phyloP scores from a whole-genome alignment of 2,329 filamentous ascomycete genomes.

The Xylaria sp. region DNA sequence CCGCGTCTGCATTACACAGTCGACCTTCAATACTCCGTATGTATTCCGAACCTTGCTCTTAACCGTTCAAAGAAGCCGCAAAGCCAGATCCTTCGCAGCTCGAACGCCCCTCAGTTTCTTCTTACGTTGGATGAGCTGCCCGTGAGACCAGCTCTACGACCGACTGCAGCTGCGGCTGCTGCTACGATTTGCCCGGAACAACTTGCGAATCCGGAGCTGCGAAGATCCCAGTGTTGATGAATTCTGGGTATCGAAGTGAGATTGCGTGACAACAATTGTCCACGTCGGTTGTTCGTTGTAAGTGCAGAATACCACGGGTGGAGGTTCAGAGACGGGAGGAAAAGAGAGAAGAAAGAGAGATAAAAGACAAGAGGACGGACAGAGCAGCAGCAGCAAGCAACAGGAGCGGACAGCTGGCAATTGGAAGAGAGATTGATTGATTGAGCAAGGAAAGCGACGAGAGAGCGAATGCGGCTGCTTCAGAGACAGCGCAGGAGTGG shows the following conservation, averaged over 20 bases:
- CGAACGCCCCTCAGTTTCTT: background rate
- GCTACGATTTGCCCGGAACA: constrained; percentile 19
- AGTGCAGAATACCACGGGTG: background rate
- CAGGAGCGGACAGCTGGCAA: constrained; percentile 1
- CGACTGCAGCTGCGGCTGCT: background rate
- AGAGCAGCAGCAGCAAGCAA: background rate
- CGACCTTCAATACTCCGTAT: background rate
- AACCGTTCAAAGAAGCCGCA: background rate
- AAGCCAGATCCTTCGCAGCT: constrained; percentile 7
- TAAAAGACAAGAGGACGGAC: background rate
- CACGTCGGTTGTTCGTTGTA: background rate
- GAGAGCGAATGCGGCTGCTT: constrained; percentile 22
- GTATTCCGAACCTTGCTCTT: no score
- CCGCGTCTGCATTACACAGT: background rate
- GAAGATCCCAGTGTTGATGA: background rate
- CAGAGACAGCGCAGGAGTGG: constrained; percentile 23
- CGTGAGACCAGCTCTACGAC: background rate
- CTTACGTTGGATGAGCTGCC: constrained; percentile 2
- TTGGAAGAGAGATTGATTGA: constrained; percentile 5
- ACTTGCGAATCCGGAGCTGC: constrained; percentile 10
- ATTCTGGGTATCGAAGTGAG: background rate
- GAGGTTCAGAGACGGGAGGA: background rate
- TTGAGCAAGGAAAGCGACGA: background rate
- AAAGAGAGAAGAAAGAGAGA: background rate
- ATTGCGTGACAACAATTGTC: constrained; percentile 8